Conservation (phyloP, 2,329 filamentous ascomycete genomes). For the Ophiocordyceps camponoti-leonardi region DNA sequence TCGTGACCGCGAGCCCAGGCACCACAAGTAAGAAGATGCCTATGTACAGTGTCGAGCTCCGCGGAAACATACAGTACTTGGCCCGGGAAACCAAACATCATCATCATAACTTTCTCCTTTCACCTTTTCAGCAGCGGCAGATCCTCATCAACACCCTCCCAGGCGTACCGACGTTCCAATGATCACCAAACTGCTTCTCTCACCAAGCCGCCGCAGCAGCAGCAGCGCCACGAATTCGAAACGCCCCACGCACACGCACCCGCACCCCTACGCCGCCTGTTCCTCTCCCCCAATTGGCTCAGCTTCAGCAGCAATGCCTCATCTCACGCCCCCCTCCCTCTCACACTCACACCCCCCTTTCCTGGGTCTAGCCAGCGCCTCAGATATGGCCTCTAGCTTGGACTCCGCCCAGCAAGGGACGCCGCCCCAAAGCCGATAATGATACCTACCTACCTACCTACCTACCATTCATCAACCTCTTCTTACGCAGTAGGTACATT, state of each 20-base stretch:
- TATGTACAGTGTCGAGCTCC: background rate
- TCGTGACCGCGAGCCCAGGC: no score
- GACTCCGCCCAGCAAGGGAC: background rate
- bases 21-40: no score
- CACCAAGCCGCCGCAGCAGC: background rate
- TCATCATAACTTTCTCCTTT: background rate
- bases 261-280: background rate
- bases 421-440: background rate
- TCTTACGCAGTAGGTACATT: no score
- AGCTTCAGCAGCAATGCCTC: no score
- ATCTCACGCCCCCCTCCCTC: no score
- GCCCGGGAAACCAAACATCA: background rate
- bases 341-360: background rate
- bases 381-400: background rate
- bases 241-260: background rate
- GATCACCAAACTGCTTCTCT: background rate
- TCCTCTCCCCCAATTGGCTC: background rate
- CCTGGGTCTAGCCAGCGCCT: background rate
- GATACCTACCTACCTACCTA: no score
- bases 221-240: background rate
- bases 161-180: background rate
- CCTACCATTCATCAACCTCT: no score
- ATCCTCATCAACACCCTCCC: background rate
- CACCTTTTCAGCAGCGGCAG: background rate
- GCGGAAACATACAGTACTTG: background rate